Evolutionary conservation across 352 stramenopile species (phyloP).

Genomic region (Globisporangium solare): DNA sequence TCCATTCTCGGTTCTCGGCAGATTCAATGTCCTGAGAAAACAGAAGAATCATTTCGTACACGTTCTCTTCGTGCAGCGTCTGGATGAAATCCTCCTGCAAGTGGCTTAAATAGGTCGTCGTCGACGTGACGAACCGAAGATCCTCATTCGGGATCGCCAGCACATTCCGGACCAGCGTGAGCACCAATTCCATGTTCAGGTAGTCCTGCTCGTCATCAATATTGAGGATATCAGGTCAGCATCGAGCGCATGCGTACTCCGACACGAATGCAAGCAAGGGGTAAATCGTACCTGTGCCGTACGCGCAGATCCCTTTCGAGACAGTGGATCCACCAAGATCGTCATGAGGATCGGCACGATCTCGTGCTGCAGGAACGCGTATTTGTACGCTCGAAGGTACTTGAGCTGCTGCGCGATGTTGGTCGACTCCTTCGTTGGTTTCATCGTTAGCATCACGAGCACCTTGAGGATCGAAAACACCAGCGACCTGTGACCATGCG

Average conservation of each 20-base stretch:
- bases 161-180: constrained; percentile 83
- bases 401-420: constrained; percentile 78
- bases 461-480: constrained; percentile 89
- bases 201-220: constrained; percentile 40
- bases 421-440: constrained; percentile 67
- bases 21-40: constrained; percentile 86
- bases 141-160: constrained; percentile 83
- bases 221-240: too few species aligned
- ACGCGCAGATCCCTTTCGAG: constrained; percentile 48
- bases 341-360: constrained; percentile 83
- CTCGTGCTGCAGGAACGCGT: constrained; percentile 68
- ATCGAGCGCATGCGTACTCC: neutral
- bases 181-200: constrained; percentile 84
- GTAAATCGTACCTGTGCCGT: constrained; percentile 31
- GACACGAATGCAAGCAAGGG: neutral
- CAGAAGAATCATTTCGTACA: constrained; percentile 85
- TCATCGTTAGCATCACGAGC: constrained; percentile 89
- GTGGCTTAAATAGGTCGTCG: constrained; percentile 67
- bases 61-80: constrained; percentile 73
- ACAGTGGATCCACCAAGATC: constrained; percentile 78
- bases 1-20: constrained; percentile 82
- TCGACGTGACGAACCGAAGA: constrained; percentile 71
- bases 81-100: constrained; percentile 80
- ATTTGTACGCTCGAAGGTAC: constrained; percentile 82
- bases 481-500: constrained; percentile 29